Conservation (phyloP, 495 filamentous ascomycete species). For the Aspergillus kassunensis region DNA sequence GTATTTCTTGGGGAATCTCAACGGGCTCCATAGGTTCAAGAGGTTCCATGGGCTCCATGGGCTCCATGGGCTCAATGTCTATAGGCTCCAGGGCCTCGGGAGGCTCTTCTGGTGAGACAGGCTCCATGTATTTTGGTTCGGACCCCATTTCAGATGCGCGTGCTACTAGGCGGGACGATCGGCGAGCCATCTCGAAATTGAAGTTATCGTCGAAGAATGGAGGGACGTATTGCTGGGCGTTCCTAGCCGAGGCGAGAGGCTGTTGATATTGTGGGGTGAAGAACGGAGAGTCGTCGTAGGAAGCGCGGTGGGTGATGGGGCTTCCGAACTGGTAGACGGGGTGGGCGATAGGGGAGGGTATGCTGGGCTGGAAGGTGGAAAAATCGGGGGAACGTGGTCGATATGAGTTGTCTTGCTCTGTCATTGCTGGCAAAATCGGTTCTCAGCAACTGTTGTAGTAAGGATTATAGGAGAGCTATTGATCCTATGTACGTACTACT, state of each 20-base stretch:
- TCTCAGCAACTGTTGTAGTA: conserved; percentile 14
- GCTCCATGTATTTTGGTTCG: conserved; percentile 39
- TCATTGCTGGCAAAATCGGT: conserved; percentile 31
- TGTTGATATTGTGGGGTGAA: conserved; percentile 36
- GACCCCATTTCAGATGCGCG: conserved; percentile 31
- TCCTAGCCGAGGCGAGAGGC: conserved; percentile 14
- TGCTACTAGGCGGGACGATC: conserved; percentile 38
- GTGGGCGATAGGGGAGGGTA: conserved; percentile 30
- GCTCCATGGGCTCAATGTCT: conserved; percentile 30
- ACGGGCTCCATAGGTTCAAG: conserved; percentile 21
- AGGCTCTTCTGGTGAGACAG: conserved; percentile 21
- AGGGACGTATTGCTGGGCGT: conserved; percentile 37
- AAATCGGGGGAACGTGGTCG: conserved; percentile 46
- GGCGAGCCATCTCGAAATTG: conserved; percentile 44
- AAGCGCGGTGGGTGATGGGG: conserved; percentile 37
- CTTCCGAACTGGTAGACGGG: conserved; percentile 29
- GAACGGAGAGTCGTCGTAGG: conserved; percentile 41
- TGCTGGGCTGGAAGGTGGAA: conserved; percentile 41
- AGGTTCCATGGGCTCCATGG: conserved; percentile 25
- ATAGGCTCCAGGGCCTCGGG: conserved; percentile 29
- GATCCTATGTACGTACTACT: no score
- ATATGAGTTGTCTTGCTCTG: conserved; percentile 41
- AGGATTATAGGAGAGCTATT: not conserved
- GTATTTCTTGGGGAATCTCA: conserved; percentile 18
- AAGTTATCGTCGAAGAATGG: conserved; percentile 19